These are phyloP conservation scores for Theileria equi DNA, from an alignment of 169 alveolate species.

Conservation along the genomic window DNA sequence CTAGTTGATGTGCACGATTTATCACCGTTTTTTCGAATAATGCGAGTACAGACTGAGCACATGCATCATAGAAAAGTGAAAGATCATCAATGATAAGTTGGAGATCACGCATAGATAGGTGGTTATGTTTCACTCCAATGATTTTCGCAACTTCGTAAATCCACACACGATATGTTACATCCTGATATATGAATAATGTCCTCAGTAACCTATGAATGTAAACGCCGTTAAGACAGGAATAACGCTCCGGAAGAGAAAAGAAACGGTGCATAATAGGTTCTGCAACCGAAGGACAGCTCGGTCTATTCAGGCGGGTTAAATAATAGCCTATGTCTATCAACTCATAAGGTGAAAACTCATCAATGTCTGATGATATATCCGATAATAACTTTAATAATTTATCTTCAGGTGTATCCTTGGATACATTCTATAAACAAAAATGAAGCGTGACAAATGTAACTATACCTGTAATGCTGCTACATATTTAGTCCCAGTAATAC, in stretches of 20 bases:
- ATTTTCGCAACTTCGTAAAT: constrained; percentile 72
- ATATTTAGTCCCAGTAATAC: constrained; percentile 18
- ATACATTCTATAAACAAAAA: constrained; percentile 9
- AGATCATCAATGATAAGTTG: constrained; percentile 75
- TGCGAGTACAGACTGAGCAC: constrained; percentile 65
- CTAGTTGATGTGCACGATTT: constrained; percentile 67
- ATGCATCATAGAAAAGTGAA: constrained; percentile 74
- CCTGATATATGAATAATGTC: constrained; percentile 74
- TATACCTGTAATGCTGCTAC: constrained; percentile 23
- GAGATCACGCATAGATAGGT: constrained; percentile 73
- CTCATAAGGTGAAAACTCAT: constrained; percentile 56
- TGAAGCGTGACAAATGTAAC: not conserved
- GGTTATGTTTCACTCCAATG: constrained; percentile 66
- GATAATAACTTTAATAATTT: constrained; percentile 13
- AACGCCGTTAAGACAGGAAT: constrained; percentile 61
- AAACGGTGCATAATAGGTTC: constrained; percentile 60
- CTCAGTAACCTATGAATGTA: constrained; percentile 68
- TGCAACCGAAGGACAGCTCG: constrained; percentile 31
- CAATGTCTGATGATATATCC: constrained; percentile 38
- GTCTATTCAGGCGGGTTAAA: constrained; percentile 45
- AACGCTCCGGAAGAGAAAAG: constrained; percentile 60
- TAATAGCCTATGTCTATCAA: constrained; percentile 56
- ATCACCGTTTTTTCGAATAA: constrained; percentile 64
- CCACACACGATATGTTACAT: constrained; percentile 75
- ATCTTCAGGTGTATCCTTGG: constrained; percentile 12